Percentiles rank a stretch among this genome's conserved stretches.
Conservation (phyloP, 331 rosid species). For the Dryas integrifolia region DNA sequence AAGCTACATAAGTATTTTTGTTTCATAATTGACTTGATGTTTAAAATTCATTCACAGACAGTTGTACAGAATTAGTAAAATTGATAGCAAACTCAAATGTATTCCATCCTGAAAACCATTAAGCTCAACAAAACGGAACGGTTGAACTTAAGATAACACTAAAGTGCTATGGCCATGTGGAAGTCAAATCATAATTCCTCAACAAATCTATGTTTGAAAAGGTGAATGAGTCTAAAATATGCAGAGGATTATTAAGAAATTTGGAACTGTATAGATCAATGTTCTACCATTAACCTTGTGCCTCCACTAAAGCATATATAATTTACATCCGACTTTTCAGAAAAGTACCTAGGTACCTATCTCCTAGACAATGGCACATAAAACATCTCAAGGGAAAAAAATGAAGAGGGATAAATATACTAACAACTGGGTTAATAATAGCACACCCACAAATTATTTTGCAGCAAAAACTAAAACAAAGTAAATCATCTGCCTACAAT, state of each 20-base stretch:
- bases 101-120: background rate
- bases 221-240: background rate
- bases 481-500: constrained; percentile 4
- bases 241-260: background rate
- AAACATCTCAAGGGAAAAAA: background rate
- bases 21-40: too few relatives aligned
- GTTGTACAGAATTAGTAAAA: background rate
- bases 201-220: background rate
- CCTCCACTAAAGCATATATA: background rate
- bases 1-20: background rate
- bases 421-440: background rate
- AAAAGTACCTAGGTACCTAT: background rate
- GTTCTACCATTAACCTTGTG: background rate
- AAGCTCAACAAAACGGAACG: background rate
- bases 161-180: background rate
- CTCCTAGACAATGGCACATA: background rate
- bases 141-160: background rate
- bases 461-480: background rate
- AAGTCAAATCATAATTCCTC: background rate
- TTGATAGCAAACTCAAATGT: background rate
- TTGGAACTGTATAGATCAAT: background rate
- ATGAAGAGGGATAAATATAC: background rate
- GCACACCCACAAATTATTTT: background rate
- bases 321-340: background rate
- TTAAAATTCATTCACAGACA: background rate